phyloP scores from a whole-genome alignment of 495 filamentous ascomycete species.

The Aspergillus campestris region DNA sequence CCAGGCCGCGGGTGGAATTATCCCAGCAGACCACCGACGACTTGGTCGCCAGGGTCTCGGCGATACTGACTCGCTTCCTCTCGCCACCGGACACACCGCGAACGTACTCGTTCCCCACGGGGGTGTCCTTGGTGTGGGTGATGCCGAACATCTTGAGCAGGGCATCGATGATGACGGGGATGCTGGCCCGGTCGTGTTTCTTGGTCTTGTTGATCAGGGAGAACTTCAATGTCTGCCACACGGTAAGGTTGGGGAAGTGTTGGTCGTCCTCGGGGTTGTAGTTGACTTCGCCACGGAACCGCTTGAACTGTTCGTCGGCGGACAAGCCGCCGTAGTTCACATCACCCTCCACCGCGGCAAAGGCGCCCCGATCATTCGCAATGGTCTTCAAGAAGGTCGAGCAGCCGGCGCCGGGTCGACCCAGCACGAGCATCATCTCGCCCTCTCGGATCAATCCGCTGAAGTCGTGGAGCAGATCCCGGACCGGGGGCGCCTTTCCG shows the following conservation, averaged over 20 bases:
- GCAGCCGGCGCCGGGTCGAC: slow-evolving; percentile 72
- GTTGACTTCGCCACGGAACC: slow-evolving; percentile 73
- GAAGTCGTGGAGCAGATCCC: slow-evolving; percentile 65
- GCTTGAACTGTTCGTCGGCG: slow-evolving; percentile 55
- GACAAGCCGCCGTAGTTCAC: slow-evolving; percentile 72
- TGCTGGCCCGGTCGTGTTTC: slow-evolving; percentile 57
- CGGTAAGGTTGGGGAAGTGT: slow-evolving; percentile 69
- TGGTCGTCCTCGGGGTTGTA: slow-evolving; percentile 79
- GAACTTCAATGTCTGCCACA: slow-evolving; percentile 77
- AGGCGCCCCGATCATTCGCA: slow-evolving; percentile 59
- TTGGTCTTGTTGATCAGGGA: slow-evolving; percentile 77
- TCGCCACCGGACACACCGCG: slow-evolving; percentile 68
- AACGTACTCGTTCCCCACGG: slow-evolving; percentile 77
- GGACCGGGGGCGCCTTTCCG: slow-evolving; percentile 40
- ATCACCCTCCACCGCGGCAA: slow-evolving; percentile 60
- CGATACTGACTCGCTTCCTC: slow-evolving; percentile 63
- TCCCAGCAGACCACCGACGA: slow-evolving; percentile 59
- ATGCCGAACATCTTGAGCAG: slow-evolving; percentile 70
- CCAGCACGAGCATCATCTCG: slow-evolving; percentile 79
- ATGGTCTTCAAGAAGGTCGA: slow-evolving; percentile 73
- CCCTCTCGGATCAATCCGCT: slow-evolving; percentile 70
- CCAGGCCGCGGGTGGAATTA: slow-evolving; percentile 74
- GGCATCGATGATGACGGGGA: slow-evolving; percentile 56
- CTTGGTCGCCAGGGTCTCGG: slow-evolving; percentile 59
- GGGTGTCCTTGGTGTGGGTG: slow-evolving; percentile 69